Percentiles rank a stretch among this genome's conserved stretches.
Conservation (phyloP, 768 basidiomycete species). For the Leccinum uliginosum region DNA sequence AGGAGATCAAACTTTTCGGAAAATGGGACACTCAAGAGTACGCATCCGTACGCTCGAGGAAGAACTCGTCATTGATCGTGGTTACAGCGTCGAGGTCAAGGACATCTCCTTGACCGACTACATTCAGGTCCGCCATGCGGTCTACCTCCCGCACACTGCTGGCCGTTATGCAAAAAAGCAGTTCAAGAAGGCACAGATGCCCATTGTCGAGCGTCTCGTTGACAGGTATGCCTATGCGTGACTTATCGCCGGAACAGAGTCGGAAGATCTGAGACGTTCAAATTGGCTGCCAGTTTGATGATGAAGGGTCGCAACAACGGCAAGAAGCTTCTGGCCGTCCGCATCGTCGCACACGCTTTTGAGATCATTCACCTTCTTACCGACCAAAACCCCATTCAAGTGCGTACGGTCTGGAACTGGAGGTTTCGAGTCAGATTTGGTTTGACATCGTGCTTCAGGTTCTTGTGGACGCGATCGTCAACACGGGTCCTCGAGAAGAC, state of each 20-base stretch:
- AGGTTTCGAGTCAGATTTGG: background rate
- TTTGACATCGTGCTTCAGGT: constrained; percentile 44
- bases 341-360: constrained; percentile 98
- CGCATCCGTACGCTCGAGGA: constrained; percentile 27
- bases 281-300: constrained; percentile 70
- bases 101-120: constrained; percentile 99
- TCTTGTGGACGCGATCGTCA: constrained; percentile 97
- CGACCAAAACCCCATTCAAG: constrained; percentile 99
- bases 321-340: constrained; percentile 97
- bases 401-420: constrained; percentile 32
- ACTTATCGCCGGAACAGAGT: background rate
- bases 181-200: constrained; percentile 99
- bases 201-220: constrained; percentile 98
- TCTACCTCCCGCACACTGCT: constrained; percentile 97
- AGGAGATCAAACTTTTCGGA: constrained; percentile 94
- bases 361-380: constrained; percentile 99
- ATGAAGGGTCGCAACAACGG: constrained; percentile 99
- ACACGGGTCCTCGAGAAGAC: constrained; percentile 99
- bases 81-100: constrained; percentile 88
- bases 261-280: background rate
- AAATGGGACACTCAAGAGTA: constrained; percentile 99
- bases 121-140: constrained; percentile 97
- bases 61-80: constrained; percentile 14
- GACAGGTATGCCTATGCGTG: constrained; percentile 62
- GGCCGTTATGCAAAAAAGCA: constrained; percentile 99